These are phyloP conservation scores for Stellera chamaejasme DNA, from an alignment of 345 rosid genomes.

Conservation along the genomic window DNA sequence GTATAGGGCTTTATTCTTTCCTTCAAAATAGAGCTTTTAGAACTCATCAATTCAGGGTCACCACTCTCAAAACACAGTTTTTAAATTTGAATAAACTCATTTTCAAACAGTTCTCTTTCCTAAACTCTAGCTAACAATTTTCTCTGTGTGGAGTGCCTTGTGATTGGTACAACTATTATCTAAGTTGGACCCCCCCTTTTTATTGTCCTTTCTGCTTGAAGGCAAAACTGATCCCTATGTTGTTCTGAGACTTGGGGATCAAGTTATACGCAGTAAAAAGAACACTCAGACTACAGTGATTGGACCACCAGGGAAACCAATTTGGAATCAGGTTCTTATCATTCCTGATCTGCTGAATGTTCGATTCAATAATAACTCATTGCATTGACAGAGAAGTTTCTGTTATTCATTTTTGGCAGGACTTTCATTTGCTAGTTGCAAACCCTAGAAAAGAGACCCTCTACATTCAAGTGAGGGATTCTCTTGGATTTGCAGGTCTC, in stretches of 20 bases:
- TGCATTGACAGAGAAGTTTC: constrained; percentile 1
- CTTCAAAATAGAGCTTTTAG: too few species aligned
- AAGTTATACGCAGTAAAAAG: constrained; percentile 86
- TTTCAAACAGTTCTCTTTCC: too few species aligned
- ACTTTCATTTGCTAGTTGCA: constrained; percentile 87
- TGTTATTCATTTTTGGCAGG: constrained; percentile 46
- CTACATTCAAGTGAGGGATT: constrained; percentile 71
- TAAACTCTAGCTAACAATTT: background rate
- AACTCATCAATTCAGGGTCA: too few species aligned
- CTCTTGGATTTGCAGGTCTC: constrained; percentile 78
- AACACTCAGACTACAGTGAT: constrained; percentile 94
- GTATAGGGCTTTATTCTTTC: too few species aligned
- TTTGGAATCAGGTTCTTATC: constrained; percentile 85
- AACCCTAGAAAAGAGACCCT: constrained; percentile 84
- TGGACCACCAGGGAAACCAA: constrained; percentile 95
- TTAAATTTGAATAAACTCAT: too few species aligned
- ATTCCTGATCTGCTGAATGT: constrained; percentile 9
- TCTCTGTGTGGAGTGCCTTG: constrained; percentile 2
- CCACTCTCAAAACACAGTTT: too few species aligned
- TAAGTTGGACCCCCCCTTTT: constrained; percentile 9
- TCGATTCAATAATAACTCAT: constrained; percentile 10
- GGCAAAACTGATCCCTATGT: constrained; percentile 99
- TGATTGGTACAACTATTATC: constrained; percentile 8
- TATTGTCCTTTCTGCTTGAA: constrained; percentile 21
- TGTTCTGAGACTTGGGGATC: constrained; percentile 71